These are phyloP conservation scores for Taxillus chinensis DNA, from an alignment of 164 flowering plant genomes.

Conservation along the genomic window DNA sequence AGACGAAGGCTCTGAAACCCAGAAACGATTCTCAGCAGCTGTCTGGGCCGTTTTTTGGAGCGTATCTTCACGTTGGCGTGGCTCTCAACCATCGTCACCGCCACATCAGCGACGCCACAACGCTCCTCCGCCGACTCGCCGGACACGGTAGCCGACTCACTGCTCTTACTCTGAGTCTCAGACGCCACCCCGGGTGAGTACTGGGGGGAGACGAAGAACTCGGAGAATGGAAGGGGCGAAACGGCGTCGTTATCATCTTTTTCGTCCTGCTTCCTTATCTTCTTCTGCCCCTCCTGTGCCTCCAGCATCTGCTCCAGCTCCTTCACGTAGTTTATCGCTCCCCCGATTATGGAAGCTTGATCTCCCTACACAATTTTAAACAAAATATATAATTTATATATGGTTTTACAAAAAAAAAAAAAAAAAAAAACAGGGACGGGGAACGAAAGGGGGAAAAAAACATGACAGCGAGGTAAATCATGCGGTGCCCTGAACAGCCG, in stretches of 20 bases:
- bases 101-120: conserved; percentile 26
- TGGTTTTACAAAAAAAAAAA: too few relatives aligned
- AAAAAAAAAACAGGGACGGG: too few relatives aligned
- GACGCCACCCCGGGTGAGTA: conserved; percentile 11
- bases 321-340: too few relatives aligned
- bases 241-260: background rate
- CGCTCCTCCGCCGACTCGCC: conserved; percentile 8
- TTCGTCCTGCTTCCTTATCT: background rate
- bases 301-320: too few relatives aligned
- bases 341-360: too few relatives aligned
- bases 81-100: conserved; percentile 46
- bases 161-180: background rate
- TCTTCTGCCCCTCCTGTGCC: too few relatives aligned
- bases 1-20: conserved; percentile 28
- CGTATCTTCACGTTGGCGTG: conserved; percentile 41
- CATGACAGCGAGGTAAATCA: too few relatives aligned
- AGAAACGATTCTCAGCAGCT: conserved; percentile 28
- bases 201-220: conserved; percentile 46
- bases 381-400: too few relatives aligned
- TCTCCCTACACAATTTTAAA: too few relatives aligned
- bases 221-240: conserved; percentile 13
- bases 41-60: conserved; percentile 28
- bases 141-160: background rate
- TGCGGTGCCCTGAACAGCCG: too few relatives aligned
- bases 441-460: too few relatives aligned